phyloP scores from a whole-genome alignment of 495 filamentous ascomycete genomes.

The Acidomyces sp. region DNA sequence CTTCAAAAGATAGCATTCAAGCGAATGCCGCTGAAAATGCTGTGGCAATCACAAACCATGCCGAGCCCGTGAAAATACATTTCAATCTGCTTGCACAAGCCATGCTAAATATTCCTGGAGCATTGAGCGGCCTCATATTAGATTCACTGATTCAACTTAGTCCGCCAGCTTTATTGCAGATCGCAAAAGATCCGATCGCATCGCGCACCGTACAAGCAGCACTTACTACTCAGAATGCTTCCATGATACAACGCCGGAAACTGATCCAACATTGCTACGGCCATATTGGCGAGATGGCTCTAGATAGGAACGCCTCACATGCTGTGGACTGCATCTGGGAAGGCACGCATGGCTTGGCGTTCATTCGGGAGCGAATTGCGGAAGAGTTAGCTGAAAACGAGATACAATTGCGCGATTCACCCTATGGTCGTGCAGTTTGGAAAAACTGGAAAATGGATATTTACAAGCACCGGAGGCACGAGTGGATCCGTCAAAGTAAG shows the following conservation, averaged over 20 bases:
- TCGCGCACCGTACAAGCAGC: conserved; percentile 61
- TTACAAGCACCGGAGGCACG: conserved; percentile 52
- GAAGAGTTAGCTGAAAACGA: conserved; percentile 51
- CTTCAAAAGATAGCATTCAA: conserved; percentile 5
- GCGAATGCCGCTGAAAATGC: not conserved
- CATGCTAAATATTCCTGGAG: conserved; percentile 47
- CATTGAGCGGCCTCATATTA: conserved; percentile 44
- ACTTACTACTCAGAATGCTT: conserved; percentile 44
- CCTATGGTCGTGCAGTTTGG: conserved; percentile 73
- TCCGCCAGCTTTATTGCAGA: conserved; percentile 30
- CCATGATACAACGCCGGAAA: conserved; percentile 45
- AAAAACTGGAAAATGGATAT: conserved; percentile 84
- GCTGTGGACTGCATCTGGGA: conserved; percentile 67
- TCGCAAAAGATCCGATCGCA: conserved; percentile 48
- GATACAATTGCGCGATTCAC: conserved; percentile 53
- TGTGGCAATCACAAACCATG: conserved; percentile 3
- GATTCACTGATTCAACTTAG: conserved; percentile 37
- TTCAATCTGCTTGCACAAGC: conserved; percentile 53
- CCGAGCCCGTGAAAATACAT: conserved; percentile 41
- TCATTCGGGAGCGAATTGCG: conserved; percentile 54
- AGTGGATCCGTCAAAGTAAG: conserved; percentile 62
- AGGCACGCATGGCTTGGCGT: conserved; percentile 49
- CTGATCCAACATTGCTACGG: conserved; percentile 47
- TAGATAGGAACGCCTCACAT: conserved; percentile 59
- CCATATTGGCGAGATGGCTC: conserved; percentile 49